phyloP scores from a whole-genome alignment of 768 basidiomycete genomes.

The Rhodosporidiobolus odoratus region DNA sequence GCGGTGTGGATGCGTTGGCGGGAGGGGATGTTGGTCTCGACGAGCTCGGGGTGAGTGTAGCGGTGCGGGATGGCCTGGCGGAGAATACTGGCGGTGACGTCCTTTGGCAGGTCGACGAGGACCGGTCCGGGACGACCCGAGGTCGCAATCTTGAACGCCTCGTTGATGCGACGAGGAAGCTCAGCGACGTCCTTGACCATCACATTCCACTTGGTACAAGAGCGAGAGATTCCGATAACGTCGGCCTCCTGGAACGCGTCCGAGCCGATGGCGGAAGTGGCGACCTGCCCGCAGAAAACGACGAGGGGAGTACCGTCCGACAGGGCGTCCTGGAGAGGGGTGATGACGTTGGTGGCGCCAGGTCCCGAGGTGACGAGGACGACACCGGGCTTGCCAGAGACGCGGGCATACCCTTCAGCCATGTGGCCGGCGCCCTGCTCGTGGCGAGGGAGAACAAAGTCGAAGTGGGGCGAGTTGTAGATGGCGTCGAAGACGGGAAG shows the following conservation, averaged over 20 bases:
- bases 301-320: slow-evolving; percentile 90
- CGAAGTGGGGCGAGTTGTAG: slow-evolving; percentile 88
- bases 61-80: slow-evolving; percentile 71
- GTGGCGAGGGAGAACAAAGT: slow-evolving; percentile 91
- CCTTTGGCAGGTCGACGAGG: slow-evolving; percentile 97
- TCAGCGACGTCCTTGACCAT: slow-evolving; percentile 98
- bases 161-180: slow-evolving; percentile 90
- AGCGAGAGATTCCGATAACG: slow-evolving; percentile 87
- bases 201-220: slow-evolving; percentile 99
- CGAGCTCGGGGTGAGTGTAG: slow-evolving; percentile 73
- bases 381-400: slow-evolving; percentile 95
- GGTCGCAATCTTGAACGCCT: slow-evolving; percentile 98
- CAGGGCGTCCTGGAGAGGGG: slow-evolving; percentile 95
- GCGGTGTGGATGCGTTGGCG: slow-evolving; percentile 45
- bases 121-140: slow-evolving; percentile 96
- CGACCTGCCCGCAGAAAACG: slow-evolving; percentile 97
- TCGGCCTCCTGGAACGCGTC: slow-evolving; percentile 99
- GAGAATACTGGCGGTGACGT: slow-evolving; percentile 88
- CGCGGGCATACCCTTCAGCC: slow-evolving; percentile 88
- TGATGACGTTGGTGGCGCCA: slow-evolving; percentile 95
- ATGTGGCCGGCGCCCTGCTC: slow-evolving; percentile 99
- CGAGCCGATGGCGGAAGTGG: slow-evolving; percentile 96
- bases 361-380: slow-evolving; percentile 97
- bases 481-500: slow-evolving; percentile 99
- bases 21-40: slow-evolving; percentile 49